Base-by-base conservation (phyloP, 1,284 basidiomycete species). In the Pterulicium gracile region DNA sequence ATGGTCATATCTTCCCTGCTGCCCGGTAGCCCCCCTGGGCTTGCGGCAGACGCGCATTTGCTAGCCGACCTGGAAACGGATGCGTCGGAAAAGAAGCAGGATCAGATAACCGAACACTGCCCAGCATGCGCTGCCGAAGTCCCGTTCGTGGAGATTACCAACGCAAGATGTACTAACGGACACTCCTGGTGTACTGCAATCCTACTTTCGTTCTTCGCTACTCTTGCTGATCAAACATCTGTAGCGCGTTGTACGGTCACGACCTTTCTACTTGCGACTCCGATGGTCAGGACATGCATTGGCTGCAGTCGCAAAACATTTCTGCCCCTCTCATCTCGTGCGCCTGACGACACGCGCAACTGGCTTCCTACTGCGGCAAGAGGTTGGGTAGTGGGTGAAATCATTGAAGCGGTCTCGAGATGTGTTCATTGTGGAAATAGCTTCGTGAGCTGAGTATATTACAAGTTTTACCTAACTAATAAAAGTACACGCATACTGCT, bases 161-260 rank as follows among this genome's bases (percentile, higher is more conserved):
- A 55, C 36, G 85, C 80, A 10, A 64, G 66, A 3, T 88, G 84
- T 58, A 55, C 68, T 2, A 78, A 78, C 53, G 82, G 83, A 12
- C 84, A 88, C 61, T 60, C 59, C 27, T 86, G 83, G 82, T 61
- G 81, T 84, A 55, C n/a, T n/a, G n/a, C n/a, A n/a, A n/a, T n/a
- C n/a, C n/a, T n/a, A n/a, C n/a, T n/a, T n/a, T n/a, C n/a, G n/a
- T n/a, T n/a, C n/a, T n/a, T n/a, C n/a, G n/a, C n/a, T n/a, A n/a
- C n/a, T n/a, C n/a, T n/a, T n/a, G n/a, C n/a, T n/a, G n/a, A n/a
- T n/a, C n/a, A n/a, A n/a, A n/a, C n/a, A n/a, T n/a, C n/a, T 49
- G 49, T 55, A 84, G 81, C 69, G 43, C 75, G 82, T 41, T 86
- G 83, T 57, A 81, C 79, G 13, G 67, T 85, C 47, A 86, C 82